A percentile compares a stretch with the other conserved stretches of the same genome.
These are phyloP conservation scores for Passalora sequoiae DNA, from an alignment of 2,329 filamentous ascomycete genomes.

Conservation along the genomic window DNA sequence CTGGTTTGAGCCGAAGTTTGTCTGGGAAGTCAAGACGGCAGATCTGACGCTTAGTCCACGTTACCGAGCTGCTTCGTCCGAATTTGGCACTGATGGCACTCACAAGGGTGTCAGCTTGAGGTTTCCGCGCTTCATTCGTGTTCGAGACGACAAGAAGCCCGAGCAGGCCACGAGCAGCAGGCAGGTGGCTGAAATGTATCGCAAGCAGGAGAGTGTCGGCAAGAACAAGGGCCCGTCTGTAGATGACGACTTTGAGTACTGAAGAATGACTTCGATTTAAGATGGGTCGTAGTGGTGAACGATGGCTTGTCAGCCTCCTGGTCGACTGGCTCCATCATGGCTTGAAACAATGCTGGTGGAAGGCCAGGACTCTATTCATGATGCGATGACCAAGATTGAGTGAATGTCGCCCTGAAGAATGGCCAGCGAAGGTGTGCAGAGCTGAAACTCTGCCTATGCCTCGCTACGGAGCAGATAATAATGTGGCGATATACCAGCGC, in stretches of 20 bases:
- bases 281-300: no score
- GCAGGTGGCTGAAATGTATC: constrained; percentile 95
- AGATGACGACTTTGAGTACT: constrained; percentile 99
- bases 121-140: constrained; percentile 88
- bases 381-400: no score
- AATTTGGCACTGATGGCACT: constrained; percentile 59
- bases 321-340: no score
- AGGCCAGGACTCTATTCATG: no score
- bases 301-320: no score
- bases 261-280: constrained; percentile 16
- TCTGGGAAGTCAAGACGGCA: constrained; percentile 97
- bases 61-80: constrained; percentile 84
- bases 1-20: constrained; percentile 91
- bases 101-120: constrained; percentile 77
- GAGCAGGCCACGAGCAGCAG: constrained; percentile 79
- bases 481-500: no score
- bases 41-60: constrained; percentile 88
- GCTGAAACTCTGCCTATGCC: no score
- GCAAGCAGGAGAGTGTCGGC: constrained; percentile 82
- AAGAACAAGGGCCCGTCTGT: constrained; percentile 82
- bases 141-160: constrained; percentile 91
- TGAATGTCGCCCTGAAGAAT: no score
- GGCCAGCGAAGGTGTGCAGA: no score
- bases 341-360: no score
- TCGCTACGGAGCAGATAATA: no score